phyloP scores from a whole-genome alignment of 164 flowering plant genomes.

The Nelumbo lutea region DNA sequence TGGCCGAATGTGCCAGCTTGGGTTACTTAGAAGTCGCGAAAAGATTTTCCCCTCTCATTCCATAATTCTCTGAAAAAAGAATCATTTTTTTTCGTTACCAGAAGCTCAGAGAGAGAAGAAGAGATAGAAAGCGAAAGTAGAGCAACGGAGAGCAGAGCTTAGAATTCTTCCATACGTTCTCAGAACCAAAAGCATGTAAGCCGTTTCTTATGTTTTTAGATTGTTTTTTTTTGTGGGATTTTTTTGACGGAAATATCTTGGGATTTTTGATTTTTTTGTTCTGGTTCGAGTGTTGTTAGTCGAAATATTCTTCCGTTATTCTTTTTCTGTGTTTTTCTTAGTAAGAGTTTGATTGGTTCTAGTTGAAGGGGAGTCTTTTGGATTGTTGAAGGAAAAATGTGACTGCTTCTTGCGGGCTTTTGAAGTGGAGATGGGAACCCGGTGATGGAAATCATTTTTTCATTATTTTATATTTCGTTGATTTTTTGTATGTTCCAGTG shows the following conservation, averaged over 20 bases:
- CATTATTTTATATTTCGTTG: neutral
- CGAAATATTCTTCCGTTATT: too few species aligned
- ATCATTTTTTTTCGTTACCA: neutral
- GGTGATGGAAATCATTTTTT: neutral
- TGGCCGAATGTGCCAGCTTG: conserved; percentile 10
- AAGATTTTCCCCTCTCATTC: conserved; percentile 39
- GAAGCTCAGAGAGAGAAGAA: neutral
- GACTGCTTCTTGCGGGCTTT: too few species aligned
- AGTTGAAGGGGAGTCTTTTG: neutral
- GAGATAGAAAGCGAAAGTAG: neutral
- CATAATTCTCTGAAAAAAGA: neutral
- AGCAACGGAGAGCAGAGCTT: neutral
- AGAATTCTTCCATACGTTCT: neutral
- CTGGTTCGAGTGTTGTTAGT: neutral
- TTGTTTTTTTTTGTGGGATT: neutral
- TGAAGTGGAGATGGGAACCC: neutral
- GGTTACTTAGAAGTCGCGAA: conserved; percentile 27
- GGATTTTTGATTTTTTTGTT: neutral
- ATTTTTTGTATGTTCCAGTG: neutral
- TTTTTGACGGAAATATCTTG: neutral
- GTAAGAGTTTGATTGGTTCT: neutral
- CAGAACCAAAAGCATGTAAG: neutral
- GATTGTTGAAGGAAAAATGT: too few species aligned
- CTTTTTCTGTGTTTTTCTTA: neutral
- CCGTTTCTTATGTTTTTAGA: neutral